Base-by-base conservation (phyloP, 2,329 filamentous ascomycete genomes). In the Ceratocystis alfenasii region DNA sequence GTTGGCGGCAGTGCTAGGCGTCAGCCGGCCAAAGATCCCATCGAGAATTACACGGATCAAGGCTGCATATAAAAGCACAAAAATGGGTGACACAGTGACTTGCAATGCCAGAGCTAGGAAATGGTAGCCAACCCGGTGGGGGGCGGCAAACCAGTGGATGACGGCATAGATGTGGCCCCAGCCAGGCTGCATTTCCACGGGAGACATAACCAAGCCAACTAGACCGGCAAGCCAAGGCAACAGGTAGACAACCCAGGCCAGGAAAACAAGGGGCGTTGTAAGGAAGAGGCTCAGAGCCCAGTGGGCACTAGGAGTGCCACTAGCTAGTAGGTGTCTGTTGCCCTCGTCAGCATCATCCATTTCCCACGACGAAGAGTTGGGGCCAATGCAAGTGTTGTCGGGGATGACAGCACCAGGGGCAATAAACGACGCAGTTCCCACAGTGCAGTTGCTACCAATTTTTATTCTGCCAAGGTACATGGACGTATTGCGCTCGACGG, bases 301-400 rank as follows among this genome's bases (percentile, higher is more conserved):
- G 70, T 82, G 80, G 1, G 78, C 72, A 59, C 74, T 71, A 44
- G 78, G 76, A 1, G 74, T 73, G 33, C 73, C 73, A 64, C 71
- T 73, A 0, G 75, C 68, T 2, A 75, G 73, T 0, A 80, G 72
- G 53, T 80, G 75, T 15, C 79, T 77, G 71, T 81, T 80, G 5
- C 73, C 71, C 69, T 82, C 79, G 10, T 75, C 73, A 1, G 76
- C 76, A 68, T 80, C 79, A 25, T 76, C 71, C 28, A 78, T 72
- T 69, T 84, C 82, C 79, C 81, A 83, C 70, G 80, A 83, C 0
- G 81, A 83, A 0, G 81, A 82, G 71, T 83, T 83, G 6, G 79
- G 76, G 0, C 82, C 81, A 30, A 84, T 78, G 72, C 79, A 83
- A 2, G 78, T 78, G 66, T 78, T 74, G 4, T 78, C 75, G 0